A percentile compares a stretch with the other conserved stretches of the same genome.
Evolutionary conservation across 441 rosid genomes (phyloP).

Genomic region (Adansonia gregorii): DNA sequence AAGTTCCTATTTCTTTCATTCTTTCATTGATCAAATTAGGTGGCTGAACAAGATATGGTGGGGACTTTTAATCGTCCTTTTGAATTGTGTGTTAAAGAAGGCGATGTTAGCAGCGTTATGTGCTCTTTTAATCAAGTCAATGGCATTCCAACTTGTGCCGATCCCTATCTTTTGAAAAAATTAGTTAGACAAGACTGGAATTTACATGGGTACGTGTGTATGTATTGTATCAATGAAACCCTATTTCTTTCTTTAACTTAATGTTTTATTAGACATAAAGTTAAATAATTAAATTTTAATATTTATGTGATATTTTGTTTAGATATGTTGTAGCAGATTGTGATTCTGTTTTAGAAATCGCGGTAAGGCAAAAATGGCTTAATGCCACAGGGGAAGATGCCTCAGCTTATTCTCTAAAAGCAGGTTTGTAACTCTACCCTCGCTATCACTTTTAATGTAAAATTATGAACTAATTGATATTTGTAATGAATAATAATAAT

Average conservation of each 20-base stretch:
- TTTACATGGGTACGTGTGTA: background rate
- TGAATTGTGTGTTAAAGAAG: slow-evolving; percentile 9
- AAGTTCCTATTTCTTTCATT: too few species aligned
- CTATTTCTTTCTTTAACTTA: too few species aligned
- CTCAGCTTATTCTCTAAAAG: slow-evolving; percentile 30
- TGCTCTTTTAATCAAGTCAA: slow-evolving; percentile 6
- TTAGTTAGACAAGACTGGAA: background rate
- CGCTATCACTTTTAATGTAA: background rate
- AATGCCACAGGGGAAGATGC: slow-evolving; percentile 32
- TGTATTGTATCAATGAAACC: too few species aligned
- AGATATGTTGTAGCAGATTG: slow-evolving; percentile 41
- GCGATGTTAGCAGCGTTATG: slow-evolving; percentile 8
- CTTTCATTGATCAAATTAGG: background rate
- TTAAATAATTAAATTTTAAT: background rate
- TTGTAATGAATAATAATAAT: too few species aligned
- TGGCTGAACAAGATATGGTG: slow-evolving; percentile 12
- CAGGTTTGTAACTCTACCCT: background rate
- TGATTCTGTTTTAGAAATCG: slow-evolving; percentile 33
- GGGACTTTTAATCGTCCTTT: background rate
- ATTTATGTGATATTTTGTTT: background rate
- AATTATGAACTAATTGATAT: background rate
- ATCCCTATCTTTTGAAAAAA: slow-evolving; percentile 10
- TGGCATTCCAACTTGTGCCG: slow-evolving; percentile 13
- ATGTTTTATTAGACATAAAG: background rate
- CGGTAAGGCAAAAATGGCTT: slow-evolving; percentile 25